A percentile compares a stretch with the other conserved stretches of the same genome.
phyloP scores from a whole-genome alignment of 2,329 filamentous ascomycete genomes.

The Neonectria faginata region DNA sequence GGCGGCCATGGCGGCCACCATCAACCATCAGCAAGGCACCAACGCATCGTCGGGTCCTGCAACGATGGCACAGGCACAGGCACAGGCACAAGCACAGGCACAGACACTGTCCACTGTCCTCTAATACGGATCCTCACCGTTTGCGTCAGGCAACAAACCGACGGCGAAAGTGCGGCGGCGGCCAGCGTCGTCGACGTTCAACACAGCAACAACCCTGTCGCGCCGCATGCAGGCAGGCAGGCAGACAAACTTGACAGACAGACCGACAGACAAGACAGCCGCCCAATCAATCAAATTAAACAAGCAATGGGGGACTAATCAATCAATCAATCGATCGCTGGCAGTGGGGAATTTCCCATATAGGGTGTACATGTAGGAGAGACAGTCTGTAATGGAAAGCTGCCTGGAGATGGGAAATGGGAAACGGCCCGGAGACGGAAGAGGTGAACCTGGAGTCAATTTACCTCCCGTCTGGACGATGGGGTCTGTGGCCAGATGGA shows the following conservation, averaged over 20 bases:
- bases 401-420: neutral
- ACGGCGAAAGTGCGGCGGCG: constrained; percentile 12
- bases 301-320: constrained; percentile 7
- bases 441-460: neutral
- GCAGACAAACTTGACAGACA: constrained; percentile 11
- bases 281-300: constrained; percentile 18
- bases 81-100: neutral
- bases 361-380: constrained; percentile 16
- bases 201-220: constrained; percentile 16
- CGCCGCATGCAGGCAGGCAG: constrained; percentile 8
- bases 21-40: constrained; percentile 28
- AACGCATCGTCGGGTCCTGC: constrained; percentile 17
- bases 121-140: constrained; percentile 23
- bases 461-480: neutral
- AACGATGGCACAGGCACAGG: neutral
- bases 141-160: constrained; percentile 26
- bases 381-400: neutral
- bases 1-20: constrained; percentile 28
- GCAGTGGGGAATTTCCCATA: constrained; percentile 16
- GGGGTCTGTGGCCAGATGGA: neutral
- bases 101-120: neutral
- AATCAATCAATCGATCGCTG: constrained; percentile 26
- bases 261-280: constrained; percentile 8
- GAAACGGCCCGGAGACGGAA: neutral
- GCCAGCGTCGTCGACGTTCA: constrained; percentile 1